These are phyloP conservation scores for Blattamonas nauphoetae DNA, from an alignment of 78 protist species.

Conservation along the genomic window DNA sequence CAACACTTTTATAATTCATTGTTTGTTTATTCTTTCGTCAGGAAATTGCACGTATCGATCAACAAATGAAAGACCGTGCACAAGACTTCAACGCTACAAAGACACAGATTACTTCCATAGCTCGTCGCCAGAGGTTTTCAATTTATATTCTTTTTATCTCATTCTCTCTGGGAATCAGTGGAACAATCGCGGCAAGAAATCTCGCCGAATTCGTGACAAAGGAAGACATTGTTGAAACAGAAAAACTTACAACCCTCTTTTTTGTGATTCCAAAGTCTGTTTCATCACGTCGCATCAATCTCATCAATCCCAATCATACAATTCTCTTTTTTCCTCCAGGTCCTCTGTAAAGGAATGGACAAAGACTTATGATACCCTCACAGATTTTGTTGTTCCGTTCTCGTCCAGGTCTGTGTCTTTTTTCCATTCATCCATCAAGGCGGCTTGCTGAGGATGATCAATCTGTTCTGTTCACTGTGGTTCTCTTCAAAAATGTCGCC, in stretches of 20 bases:
- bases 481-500: not conserved
- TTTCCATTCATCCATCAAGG: not conserved
- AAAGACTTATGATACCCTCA: not conserved
- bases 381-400: not conserved
- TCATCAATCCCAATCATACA: not conserved
- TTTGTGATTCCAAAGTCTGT: slow-evolving; percentile 5
- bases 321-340: not conserved
- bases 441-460: not conserved
- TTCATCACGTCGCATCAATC: not conserved
- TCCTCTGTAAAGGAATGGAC: not conserved
- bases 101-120: not conserved
- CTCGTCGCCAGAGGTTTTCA: not conserved
- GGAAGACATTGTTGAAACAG: not conserved
- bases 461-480: not conserved
- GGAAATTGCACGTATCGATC: not conserved
- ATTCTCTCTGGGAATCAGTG: not conserved
- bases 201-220: not conserved
- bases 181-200: not conserved
- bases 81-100: not conserved
- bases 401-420: no score
- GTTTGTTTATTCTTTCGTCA: no score
- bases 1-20: no score
- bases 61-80: not conserved
- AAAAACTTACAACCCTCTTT: slow-evolving; percentile 3
- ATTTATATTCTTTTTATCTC: no score